Evolutionary conservation across 164 flowering plant species (phyloP).

Genomic region (Chimonanthus salicifolius): DNA sequence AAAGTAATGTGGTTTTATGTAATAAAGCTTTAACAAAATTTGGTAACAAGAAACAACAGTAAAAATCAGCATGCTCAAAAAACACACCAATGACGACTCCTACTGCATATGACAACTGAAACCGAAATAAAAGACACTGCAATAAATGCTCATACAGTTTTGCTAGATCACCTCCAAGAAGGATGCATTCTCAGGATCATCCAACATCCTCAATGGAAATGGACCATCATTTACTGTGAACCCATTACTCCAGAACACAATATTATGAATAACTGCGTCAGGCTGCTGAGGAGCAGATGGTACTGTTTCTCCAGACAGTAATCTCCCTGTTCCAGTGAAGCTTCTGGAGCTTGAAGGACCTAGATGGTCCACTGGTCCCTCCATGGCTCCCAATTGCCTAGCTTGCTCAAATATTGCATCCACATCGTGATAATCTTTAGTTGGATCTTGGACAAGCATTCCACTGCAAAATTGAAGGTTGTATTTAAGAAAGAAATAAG

Average conservation of each 20-base stretch:
- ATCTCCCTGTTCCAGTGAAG: conserved; percentile 73
- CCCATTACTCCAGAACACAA: conserved; percentile 82
- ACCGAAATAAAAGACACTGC: too few species aligned
- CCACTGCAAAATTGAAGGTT: conserved; percentile 47
- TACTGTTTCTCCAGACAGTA: conserved; percentile 62
- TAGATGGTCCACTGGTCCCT: conserved; percentile 53
- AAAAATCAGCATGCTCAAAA: too few species aligned
- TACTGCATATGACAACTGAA: too few species aligned
- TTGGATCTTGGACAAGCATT: conserved; percentile 89
- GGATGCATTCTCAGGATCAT: conserved; percentile 75
- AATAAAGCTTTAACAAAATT: too few species aligned
- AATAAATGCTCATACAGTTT: too few species aligned
- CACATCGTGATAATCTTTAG: conserved; percentile 58
- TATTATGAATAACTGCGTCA: conserved; percentile 44
- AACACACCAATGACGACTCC: too few species aligned
- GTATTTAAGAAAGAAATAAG: too few species aligned
- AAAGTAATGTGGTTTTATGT: too few species aligned
- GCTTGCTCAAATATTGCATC: conserved; percentile 86
- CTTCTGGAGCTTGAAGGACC: conserved; percentile 58
- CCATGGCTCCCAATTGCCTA: conserved; percentile 70
- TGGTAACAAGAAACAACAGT: too few species aligned
- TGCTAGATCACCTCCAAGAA: conserved; percentile 52
- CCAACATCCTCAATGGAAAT: conserved; percentile 68
- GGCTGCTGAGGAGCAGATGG: conserved; percentile 52
- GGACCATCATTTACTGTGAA: conserved; percentile 90